Base-by-base conservation (phyloP, 148 eudicot genomes). In the Rhododendron mucronatum region DNA sequence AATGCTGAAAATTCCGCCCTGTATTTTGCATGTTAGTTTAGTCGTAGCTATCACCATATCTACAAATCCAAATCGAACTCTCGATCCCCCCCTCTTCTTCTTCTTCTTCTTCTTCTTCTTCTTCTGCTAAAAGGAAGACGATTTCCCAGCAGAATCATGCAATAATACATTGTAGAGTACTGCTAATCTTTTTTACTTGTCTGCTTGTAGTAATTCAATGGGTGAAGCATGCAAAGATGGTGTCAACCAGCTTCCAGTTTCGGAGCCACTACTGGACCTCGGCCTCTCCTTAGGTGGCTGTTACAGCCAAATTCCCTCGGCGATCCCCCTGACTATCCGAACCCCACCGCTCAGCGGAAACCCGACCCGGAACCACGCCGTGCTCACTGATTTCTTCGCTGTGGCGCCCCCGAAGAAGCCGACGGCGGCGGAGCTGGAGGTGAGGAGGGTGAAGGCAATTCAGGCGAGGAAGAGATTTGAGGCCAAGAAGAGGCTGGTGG, bases 261-360 rank as follows among this genome's bases (percentile, higher is more conserved):
- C 21, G 75, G n/a, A 47, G 14, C 35, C 63, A 20, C 2, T 21
- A 35, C 11, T 57, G 18, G 83, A 81, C 69, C 83, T 81, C 16
- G 41, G 84, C n/a, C 84, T 82, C 74, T 82, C 84, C 39, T n/a
- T 82, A 71, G 84, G 84, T 6, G 75, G 84, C 13, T 82, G 51
- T 61, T 82, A 39, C 51, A 59, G 35, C 73, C 48, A 23, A 33
- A 59, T 10, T 59, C 55, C 63, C 75, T 30, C 20, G n/a, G 23
- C 16, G 21, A 61, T 61, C 57, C 61, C 39, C 83, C 39, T n/a
- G 1, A 20, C 41, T 4, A 57, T 55, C 20, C 63, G 2, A 55
- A 57, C n/a, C 23, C 3, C n/a, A 4, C 20, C 21, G 6, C 61
- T 16, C 20, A 16, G 20, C 1, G 20, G 61, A 55, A 55, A 55